These are phyloP conservation scores for Venturia effusa DNA, from an alignment of 2,329 filamentous ascomycete genomes.

Conservation along the genomic window DNA sequence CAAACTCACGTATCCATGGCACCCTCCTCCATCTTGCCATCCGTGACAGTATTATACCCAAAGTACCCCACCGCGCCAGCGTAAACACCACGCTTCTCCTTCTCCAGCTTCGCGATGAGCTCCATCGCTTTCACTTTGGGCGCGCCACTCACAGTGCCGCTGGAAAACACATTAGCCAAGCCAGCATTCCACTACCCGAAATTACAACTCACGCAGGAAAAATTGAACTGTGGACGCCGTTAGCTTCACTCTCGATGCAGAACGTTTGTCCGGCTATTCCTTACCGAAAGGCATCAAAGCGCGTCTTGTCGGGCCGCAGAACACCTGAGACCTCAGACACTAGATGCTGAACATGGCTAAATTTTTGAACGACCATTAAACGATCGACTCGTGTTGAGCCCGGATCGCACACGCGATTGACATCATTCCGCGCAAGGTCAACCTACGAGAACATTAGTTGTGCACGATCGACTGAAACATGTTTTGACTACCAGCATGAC, in stretches of 20 bases:
- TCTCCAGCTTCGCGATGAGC: constrained; percentile 86
- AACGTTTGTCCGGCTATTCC: neutral
- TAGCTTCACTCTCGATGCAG: neutral
- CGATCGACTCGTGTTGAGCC: constrained; percentile 81
- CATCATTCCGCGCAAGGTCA: constrained; percentile 83
- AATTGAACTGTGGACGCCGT: constrained; percentile 45
- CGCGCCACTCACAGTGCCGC: constrained; percentile 82
- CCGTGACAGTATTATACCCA: constrained; percentile 63
- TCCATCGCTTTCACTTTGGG: constrained; percentile 97
- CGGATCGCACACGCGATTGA: constrained; percentile 92
- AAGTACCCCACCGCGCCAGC: constrained; percentile 96
- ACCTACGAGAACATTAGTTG: neutral
- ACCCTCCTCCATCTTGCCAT: constrained; percentile 58
- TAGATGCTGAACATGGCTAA: constrained; percentile 94
- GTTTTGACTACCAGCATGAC: constrained; percentile 69
- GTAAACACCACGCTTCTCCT: constrained; percentile 90
- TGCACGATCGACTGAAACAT: neutral
- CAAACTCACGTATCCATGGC: constrained; percentile 66
- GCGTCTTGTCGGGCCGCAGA: constrained; percentile 69
- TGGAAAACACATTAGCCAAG: neutral
- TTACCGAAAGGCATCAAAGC: constrained; percentile 82
- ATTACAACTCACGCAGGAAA: constrained; percentile 56
- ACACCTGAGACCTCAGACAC: constrained; percentile 91
- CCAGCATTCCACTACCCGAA: neutral
- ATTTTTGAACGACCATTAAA: constrained; percentile 68